Evolutionary conservation across 1,284 basidiomycete genomes (phyloP), one percentile per base, ranked within the genome.

Genomic region (Ceratobasidium sp.): DNA sequence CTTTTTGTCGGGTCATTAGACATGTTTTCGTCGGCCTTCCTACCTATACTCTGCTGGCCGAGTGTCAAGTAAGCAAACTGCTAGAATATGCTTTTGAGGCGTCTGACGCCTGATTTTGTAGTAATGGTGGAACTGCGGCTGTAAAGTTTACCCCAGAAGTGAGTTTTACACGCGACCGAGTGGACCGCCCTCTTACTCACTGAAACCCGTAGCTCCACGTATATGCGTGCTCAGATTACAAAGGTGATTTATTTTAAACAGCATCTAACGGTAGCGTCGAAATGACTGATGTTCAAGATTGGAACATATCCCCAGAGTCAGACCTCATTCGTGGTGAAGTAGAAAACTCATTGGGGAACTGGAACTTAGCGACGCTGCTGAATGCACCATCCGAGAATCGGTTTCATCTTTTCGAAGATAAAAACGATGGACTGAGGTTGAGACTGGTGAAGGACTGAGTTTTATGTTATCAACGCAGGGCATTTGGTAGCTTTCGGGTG

Each of bases 241-340:
- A 44, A 27, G 57, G 57, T 60, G 41, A 29, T 56, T 24, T 8
- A 29, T 56, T 15, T n/a, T n/a, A n/a, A n/a, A n/a, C n/a, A n/a
- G n/a, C n/a, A n/a, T n/a, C n/a, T n/a, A n/a, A n/a, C n/a, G n/a
- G n/a, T n/a, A n/a, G n/a, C n/a, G n/a, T n/a, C n/a, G n/a, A n/a
- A n/a, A n/a, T n/a, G n/a, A n/a, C 54, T 29, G n/a, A 27, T 24
- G 29, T 24, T 56, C 54, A 27, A 27, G 5, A 22, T 4, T 41
- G 22, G 29, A 24, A 24, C 14, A 4, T 41, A 5, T 41, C 6
- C 7, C 2, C 31, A 60, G 57, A 60, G n/a, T 41, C 29, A 9
- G 57, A 60, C 17, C 31, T 60, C 24, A 60, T 60, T 44, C 57
- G 57, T 41, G 57, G 57, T 9, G 57, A 44, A 44, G 57, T 60